Conservation (phyloP, 129 eudicot species). For the Chrysanthemum lavandulifolium region DNA sequence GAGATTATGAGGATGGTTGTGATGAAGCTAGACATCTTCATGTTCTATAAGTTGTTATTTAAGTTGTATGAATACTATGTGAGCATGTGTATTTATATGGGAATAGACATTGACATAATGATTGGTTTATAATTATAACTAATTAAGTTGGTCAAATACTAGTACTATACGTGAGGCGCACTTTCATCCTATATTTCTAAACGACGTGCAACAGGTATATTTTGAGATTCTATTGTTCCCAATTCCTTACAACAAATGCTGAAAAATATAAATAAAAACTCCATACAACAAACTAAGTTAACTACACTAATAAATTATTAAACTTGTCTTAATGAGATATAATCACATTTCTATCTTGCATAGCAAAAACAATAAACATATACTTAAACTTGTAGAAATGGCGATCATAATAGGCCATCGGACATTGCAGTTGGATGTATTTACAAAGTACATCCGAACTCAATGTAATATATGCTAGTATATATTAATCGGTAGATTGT, state of each 20-base stretch:
- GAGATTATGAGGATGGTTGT: conserved; percentile 17
- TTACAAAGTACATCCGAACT: no score
- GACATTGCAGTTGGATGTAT: no score
- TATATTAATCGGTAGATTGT: no score
- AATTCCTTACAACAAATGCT: conserved; percentile 16
- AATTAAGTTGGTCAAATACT: conserved; percentile 25
- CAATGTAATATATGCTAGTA: no score
- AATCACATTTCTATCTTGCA: no score
- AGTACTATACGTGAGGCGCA: conserved; percentile 36
- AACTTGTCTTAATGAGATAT: no score
- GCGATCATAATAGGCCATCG: no score
- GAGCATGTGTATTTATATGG: conserved; percentile 1
- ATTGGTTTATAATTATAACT: background rate
- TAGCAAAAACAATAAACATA: no score
- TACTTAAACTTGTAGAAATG: no score
- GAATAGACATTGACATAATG: background rate
- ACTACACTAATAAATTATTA: no score
- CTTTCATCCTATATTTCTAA: conserved; percentile 6
- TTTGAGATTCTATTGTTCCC: conserved; percentile 26
- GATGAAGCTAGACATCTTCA: conserved; percentile 31
- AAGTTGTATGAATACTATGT: conserved; percentile 3
- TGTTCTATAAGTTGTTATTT: conserved; percentile 11
- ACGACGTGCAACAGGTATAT: conserved; percentile 29
- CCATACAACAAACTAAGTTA: no score
- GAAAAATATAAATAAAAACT: no score